Evolutionary conservation across 1,284 basidiomycete species (phyloP), one percentile per base, ranked within the genome.

Genomic region (Tilletia setariae): DNA sequence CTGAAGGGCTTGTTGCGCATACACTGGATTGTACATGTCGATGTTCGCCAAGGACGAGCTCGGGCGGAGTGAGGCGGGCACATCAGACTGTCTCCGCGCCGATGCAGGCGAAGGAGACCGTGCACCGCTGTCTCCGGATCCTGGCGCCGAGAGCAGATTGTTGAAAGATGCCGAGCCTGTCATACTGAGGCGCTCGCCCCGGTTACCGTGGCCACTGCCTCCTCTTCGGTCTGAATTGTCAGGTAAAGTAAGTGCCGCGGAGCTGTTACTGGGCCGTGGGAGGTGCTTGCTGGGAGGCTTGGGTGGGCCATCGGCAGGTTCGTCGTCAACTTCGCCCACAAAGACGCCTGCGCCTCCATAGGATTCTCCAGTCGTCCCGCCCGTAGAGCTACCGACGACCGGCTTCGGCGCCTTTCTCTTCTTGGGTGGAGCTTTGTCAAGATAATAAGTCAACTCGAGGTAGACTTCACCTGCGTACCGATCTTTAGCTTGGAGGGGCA

Each of bases 401-500:
- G 76, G 71, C 67, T 74, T 70, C 61, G 44, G 19, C n/a, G 71
- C 70, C 62, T 75, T 77, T 46, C 66, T 74, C 74, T 72, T 73
- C 66, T 74, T 74, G 44, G 79, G 79, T 7, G 77, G 76, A 16
- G 79, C 77, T 13, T 72, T 76, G 28, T 76, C 71, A 2, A 76
- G 78, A 63, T 81, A 82, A 56, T 80, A 82, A 44, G 80, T 82
- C 53, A 82, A 75, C 67, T 82, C 80, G 64, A 82, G 74, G 30
- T 79, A 82, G 42, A 82, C 78, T 65, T 82, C 79, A 43, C 80
- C 80, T 19, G 77, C 76, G 62, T 79, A 81, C 13, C 78, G 77
- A 47, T 76, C 79, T 35, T 78, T 79, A 11, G 76, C 71, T 56
- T 73, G 75, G 70, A 82, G 77, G 23, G 76, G 90, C 80, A 96